Base-by-base conservation (phyloP, 1,284 basidiomycete species). In the Cryptococcus floricola region DNA sequence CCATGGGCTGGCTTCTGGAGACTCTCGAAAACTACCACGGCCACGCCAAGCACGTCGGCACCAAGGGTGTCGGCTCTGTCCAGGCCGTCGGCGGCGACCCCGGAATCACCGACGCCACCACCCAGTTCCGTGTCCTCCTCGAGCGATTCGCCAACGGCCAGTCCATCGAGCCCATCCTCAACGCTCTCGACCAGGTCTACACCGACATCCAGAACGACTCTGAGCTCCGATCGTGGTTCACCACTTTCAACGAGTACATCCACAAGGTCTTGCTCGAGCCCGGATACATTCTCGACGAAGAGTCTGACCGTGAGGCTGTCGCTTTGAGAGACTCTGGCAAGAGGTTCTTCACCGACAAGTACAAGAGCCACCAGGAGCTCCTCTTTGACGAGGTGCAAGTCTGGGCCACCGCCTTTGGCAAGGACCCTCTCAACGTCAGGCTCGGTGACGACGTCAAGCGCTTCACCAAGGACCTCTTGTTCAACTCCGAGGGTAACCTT, bases 91-190 rank as follows among this genome's bases (percentile, higher is more conserved):
- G 80, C 25, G 71, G 76, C 19, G 84, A 90, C 65, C 77, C 81
- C 1, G 72, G 78, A 4, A 78, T 91, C 64, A 79, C 82, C 51
- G 75, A 80, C n/a, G 82, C 88, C 4, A 80, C 82, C 19, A 63
- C 71, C 37, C 85, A 91, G 69, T 82, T 95, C 42, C 84, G 88
- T 51, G 85, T 84, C 1, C 80, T 98, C 13, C 83, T 96, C 52
- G 93, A 97, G 78, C 86, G 94, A 41, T 95, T 97, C 73, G 93
- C 94, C 39, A 88, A 93, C 69, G 84, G 83, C 62, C 70, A 69
- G 46, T 75, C 64, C 67, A 83, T 91, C 74, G 80, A 87, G 58
- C 78, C 82, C 48, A 84, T 95, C 58, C 80, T 88, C 50, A 82
- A 89, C 63, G 84, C 91, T 12, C 80, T 88, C 56, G 81, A 87